A percentile compares a stretch with the other conserved stretches of the same genome.
phyloP scores from a whole-genome alignment of 805 yeast species.

The Nakazawaea anatomiae region DNA sequence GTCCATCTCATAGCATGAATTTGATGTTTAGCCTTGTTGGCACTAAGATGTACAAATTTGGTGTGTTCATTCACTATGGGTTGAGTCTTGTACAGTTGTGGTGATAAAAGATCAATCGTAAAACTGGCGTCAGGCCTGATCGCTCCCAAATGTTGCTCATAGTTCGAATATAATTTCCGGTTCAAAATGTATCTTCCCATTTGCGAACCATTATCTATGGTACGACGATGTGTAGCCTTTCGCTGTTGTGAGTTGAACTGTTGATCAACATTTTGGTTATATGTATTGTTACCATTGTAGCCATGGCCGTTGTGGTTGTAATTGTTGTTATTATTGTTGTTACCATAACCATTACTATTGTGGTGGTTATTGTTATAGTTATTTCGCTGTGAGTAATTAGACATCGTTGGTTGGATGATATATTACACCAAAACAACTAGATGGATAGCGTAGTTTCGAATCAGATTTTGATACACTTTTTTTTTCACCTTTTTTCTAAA shows the following conservation, averaged over 20 bases:
- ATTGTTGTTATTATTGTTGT: neutral
- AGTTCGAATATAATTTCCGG: conserved; percentile 34
- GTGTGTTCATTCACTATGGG: conserved; percentile 62
- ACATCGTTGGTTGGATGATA: neutral
- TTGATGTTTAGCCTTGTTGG: conserved; percentile 88
- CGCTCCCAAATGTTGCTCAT: conserved; percentile 37
- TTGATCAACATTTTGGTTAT: neutral
- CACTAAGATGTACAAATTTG: conserved; percentile 84
- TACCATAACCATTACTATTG: neutral
- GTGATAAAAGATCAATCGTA: conserved; percentile 58
- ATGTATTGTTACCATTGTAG: neutral
- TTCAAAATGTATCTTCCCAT: conserved; percentile 58
- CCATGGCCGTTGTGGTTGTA: neutral
- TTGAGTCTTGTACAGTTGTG: conserved; percentile 46
- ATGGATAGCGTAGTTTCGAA: too few species aligned
- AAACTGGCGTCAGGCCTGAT: conserved; percentile 68
- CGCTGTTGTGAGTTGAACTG: conserved; percentile 30
- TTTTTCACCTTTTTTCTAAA: too few species aligned
- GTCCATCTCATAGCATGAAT: conserved; percentile 93
- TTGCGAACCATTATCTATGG: conserved; percentile 73
- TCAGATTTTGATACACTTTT: too few species aligned
- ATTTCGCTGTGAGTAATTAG: neutral
- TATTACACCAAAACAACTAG: too few species aligned
- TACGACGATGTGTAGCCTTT: conserved; percentile 54
- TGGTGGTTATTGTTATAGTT: neutral